Percentiles rank a stretch among this genome's conserved stretches.
phyloP scores from a whole-genome alignment of 371 early-diverging fungal genomes.

The Syncephalastrum sp. region DNA sequence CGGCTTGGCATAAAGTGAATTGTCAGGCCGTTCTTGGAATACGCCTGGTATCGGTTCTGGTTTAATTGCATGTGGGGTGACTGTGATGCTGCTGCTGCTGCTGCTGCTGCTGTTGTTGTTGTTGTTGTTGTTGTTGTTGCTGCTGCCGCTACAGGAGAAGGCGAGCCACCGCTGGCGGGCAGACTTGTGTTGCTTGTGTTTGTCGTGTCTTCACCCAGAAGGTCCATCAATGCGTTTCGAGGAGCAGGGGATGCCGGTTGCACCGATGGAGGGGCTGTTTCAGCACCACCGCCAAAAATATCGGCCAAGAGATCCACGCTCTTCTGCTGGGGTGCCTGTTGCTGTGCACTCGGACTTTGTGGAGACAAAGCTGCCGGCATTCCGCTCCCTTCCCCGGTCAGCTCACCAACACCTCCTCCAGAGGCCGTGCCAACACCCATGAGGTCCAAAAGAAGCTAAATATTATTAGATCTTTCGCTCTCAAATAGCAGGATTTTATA shows the following conservation, averaged over 20 bases:
- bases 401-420: constrained; percentile 15
- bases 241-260: constrained; percentile 33
- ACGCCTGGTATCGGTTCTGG: constrained; percentile 57
- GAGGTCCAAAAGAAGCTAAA: constrained; percentile 71
- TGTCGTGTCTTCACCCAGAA: constrained; percentile 26
- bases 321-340: constrained; percentile 27
- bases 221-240: constrained; percentile 31
- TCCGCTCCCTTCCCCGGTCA: constrained; percentile 6
- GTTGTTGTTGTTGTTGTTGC: constrained; percentile 24
- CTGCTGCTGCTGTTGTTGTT: constrained; percentile 20
- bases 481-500: neutral
- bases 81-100: constrained; percentile 8
- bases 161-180: constrained; percentile 5
- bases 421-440: constrained; percentile 74
- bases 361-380: constrained; percentile 35
- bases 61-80: constrained; percentile 5
- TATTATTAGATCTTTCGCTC: neutral
- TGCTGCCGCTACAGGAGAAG: constrained; percentile 12
- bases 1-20: constrained; percentile 69
- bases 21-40: constrained; percentile 73
- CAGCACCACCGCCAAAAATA: constrained; percentile 60
- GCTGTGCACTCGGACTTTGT: constrained; percentile 28
- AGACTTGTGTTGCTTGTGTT: neutral
- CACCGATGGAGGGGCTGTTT: constrained; percentile 12
- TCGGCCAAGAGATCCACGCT: constrained; percentile 80